Percentiles rank a stretch among this genome's conserved stretches.
phyloP scores from a whole-genome alignment of 148 eudicot species.

The Tetragonia tetragonoides region DNA sequence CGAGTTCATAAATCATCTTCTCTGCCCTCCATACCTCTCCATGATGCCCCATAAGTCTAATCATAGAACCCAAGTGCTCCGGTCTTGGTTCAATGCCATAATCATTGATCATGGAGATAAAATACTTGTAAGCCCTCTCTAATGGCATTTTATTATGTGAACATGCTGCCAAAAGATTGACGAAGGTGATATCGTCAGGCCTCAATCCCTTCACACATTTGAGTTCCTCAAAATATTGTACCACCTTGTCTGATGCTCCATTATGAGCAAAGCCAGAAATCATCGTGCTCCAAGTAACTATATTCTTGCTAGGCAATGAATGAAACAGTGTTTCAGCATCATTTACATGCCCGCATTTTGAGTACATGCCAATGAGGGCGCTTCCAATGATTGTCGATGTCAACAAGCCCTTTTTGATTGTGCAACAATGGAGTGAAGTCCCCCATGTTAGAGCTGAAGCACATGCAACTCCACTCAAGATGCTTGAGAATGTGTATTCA shows the following conservation, averaged over 20 bases:
- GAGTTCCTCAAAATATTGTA: constrained; percentile 52
- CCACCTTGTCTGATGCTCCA: constrained; percentile 51
- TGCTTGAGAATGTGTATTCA: constrained; percentile 66
- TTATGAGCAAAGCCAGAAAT: constrained; percentile 84
- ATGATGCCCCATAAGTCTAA: constrained; percentile 75
- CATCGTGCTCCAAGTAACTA: constrained; percentile 77
- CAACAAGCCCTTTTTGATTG: constrained; percentile 47
- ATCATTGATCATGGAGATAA: constrained; percentile 47
- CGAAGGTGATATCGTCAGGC: constrained; percentile 70
- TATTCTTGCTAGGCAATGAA: constrained; percentile 49
- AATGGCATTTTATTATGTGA: constrained; percentile 58
- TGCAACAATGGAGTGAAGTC: constrained; percentile 49
- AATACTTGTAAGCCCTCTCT: constrained; percentile 45
- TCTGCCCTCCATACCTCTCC: constrained; percentile 63
- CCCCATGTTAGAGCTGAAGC: constrained; percentile 66
- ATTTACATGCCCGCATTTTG: constrained; percentile 59
- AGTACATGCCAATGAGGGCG: constrained; percentile 78
- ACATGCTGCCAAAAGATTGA: constrained; percentile 69
- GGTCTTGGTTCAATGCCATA: constrained; percentile 50
- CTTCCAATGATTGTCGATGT: constrained; percentile 59
- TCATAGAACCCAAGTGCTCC: constrained; percentile 64
- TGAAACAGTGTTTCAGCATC: constrained; percentile 53
- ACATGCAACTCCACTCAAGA: constrained; percentile 60
- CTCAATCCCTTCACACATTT: constrained; percentile 36
- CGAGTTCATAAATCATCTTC: constrained; percentile 61